These are phyloP conservation scores for Pseudogymnoascus sp. DNA, from an alignment of 2,329 filamentous ascomycete genomes.

Conservation along the genomic window DNA sequence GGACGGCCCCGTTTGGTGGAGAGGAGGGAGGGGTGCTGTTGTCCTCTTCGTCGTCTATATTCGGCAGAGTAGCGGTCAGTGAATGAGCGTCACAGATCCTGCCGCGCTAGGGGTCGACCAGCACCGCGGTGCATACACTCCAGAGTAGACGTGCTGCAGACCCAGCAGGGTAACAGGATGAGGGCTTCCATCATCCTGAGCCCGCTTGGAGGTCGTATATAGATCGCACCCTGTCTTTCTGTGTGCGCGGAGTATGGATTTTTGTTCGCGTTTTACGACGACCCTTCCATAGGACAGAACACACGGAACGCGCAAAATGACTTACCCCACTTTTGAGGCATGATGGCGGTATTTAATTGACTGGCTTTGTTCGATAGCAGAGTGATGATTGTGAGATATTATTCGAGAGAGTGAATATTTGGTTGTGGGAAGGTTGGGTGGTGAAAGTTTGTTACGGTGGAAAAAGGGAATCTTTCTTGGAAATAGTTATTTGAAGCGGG, in stretches of 20 bases:
- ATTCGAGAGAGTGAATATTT: not conserved
- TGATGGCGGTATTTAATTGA: constrained; percentile 15
- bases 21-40: constrained; percentile 38
- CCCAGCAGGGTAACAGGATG: not conserved
- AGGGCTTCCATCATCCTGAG: not conserved
- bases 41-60: constrained; percentile 35
- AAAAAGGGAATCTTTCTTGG: constrained; percentile 1
- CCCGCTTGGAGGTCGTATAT: not conserved
- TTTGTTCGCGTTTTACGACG: not conserved
- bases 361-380: not conserved
- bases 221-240: not conserved
- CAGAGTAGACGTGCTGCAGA: not conserved
- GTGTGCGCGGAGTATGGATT: not conserved
- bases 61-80: constrained; percentile 25
- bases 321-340: constrained; percentile 30
- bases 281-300: not conserved
- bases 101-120: not conserved
- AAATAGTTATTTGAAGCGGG: not conserved
- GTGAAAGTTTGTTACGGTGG: not conserved
- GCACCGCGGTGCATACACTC: not conserved
- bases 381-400: not conserved
- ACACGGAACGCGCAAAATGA: constrained; percentile 18
- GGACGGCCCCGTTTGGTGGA: constrained; percentile 17
- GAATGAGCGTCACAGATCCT: constrained; percentile 9
- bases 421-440: not conserved